A percentile compares a stretch with the other conserved stretches of the same genome.
Conservation (phyloP, 129 eudicot species). For the Pseudognaphalium luteoalbum region DNA sequence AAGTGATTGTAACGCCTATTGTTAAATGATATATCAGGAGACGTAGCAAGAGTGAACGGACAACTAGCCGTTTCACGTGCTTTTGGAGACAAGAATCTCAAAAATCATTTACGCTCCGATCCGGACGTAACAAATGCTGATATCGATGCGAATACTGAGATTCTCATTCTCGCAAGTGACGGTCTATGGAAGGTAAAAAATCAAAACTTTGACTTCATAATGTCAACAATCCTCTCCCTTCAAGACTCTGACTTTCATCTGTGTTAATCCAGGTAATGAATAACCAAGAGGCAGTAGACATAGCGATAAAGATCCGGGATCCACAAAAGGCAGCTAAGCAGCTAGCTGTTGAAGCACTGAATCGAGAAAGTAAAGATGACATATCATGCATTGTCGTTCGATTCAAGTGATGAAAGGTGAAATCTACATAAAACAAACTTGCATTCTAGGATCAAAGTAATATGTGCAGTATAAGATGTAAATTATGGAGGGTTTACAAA, state of each 20-base stretch:
- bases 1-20: background rate
- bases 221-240: background rate
- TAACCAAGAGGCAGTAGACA: slow-evolving; percentile 83
- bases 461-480: slow-evolving; percentile 46
- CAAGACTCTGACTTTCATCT: slow-evolving; percentile 12
- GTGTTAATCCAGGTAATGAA: slow-evolving; percentile 61
- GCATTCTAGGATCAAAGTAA: slow-evolving; percentile 18
- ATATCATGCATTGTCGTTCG: slow-evolving; percentile 86
- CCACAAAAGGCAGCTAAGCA: slow-evolving; percentile 85
- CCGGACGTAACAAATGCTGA: slow-evolving; percentile 59
- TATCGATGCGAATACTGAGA: slow-evolving; percentile 55
- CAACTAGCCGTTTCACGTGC: slow-evolving; percentile 93
- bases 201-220: slow-evolving; percentile 3
- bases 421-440: slow-evolving; percentile 17
- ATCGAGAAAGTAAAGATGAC: slow-evolving; percentile 75
- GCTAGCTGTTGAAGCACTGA: slow-evolving; percentile 64
- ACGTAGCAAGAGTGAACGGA: slow-evolving; percentile 83
- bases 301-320: slow-evolving; percentile 61
- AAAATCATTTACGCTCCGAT: slow-evolving; percentile 66
- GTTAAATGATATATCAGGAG: slow-evolving; percentile 47
- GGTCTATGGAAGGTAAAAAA: slow-evolving; percentile 80
- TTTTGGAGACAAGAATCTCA: slow-evolving; percentile 84
- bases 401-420: slow-evolving; percentile 45
- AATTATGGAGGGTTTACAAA: slow-evolving; percentile 39
- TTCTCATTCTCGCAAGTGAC: slow-evolving; percentile 78